Conservation (phyloP, 1,139 yeast genomes). For the Pichia sp. region DNA sequence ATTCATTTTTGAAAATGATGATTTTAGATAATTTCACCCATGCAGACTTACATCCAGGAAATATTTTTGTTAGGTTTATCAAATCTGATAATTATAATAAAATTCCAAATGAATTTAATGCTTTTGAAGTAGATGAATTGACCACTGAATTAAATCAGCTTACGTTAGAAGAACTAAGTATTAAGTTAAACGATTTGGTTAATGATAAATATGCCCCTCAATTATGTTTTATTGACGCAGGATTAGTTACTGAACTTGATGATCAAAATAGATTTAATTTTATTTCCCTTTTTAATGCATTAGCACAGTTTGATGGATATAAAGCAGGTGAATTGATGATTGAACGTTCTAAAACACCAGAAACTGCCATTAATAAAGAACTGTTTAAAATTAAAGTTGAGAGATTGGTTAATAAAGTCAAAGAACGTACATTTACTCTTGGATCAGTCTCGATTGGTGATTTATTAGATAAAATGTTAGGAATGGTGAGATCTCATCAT, state of each 20-base stretch:
- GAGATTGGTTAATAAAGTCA: constrained; percentile 70
- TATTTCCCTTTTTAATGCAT: constrained; percentile 79
- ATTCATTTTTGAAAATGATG: constrained; percentile 88
- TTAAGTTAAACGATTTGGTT: constrained; percentile 43
- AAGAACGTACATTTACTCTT: constrained; percentile 80
- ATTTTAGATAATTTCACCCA: constrained; percentile 89
- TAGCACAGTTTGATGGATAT: constrained; percentile 90
- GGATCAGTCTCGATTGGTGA: constrained; percentile 94
- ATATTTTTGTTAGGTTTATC: constrained; percentile 69
- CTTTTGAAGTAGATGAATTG: constrained; percentile 36
- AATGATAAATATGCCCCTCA: constrained; percentile 74
- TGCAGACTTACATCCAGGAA: constrained; percentile 96
- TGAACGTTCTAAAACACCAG: constrained; percentile 90
- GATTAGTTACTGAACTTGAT: constrained; percentile 84
- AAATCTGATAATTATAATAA: constrained; percentile 8
- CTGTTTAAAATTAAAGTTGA: constrained; percentile 85
- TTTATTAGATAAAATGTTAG: constrained; percentile 73
- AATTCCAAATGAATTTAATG: constrained; percentile 6
- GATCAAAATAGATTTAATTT: constrained; percentile 73
- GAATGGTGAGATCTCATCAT: constrained; percentile 90
- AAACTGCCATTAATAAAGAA: constrained; percentile 77
- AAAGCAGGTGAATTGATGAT: constrained; percentile 93
- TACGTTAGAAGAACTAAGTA: constrained; percentile 42
- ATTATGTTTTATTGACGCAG: constrained; percentile 86
- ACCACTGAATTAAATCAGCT: constrained; percentile 41